phyloP scores from a whole-genome alignment of 768 basidiomycete species.

The Phylloporus sp. region DNA sequence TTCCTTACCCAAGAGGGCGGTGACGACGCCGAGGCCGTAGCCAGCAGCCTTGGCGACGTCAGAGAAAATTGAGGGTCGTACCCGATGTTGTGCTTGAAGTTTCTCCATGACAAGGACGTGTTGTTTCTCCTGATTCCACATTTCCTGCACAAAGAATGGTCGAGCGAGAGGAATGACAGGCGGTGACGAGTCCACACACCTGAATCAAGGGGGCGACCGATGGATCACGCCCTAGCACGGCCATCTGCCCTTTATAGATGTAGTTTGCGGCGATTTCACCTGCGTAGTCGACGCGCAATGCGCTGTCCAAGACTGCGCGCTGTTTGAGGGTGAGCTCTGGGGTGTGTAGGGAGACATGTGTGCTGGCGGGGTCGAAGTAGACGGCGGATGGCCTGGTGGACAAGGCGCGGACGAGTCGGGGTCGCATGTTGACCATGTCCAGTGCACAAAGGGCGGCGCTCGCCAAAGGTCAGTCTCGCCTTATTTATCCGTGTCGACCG shows the following conservation, averaged over 20 bases:
- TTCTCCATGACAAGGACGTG: constrained; percentile 85
- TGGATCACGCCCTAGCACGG: constrained; percentile 59
- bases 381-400: constrained; percentile 39
- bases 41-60: constrained; percentile 85
- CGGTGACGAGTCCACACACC: constrained; percentile 37
- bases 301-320: constrained; percentile 50
- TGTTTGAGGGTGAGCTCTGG: constrained; percentile 44
- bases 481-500: background rate
- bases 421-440: constrained; percentile 26
- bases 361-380: constrained; percentile 41
- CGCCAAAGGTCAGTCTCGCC: constrained; percentile 32
- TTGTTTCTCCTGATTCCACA: constrained; percentile 97
- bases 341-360: constrained; percentile 38
- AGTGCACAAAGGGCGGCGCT: constrained; percentile 31
- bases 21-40: constrained; percentile 78
- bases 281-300: constrained; percentile 89
- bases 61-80: constrained; percentile 79
- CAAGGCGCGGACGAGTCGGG: constrained; percentile 13
- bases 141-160: constrained; percentile 54
- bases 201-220: constrained; percentile 64
- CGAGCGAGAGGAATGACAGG: constrained; percentile 1
- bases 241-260: constrained; percentile 88
- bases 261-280: constrained; percentile 95
- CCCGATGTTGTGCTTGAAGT: constrained; percentile 74
- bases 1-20: constrained; percentile 84